phyloP scores from a whole-genome alignment of 208 protist species.

The Leishmania major region DNA sequence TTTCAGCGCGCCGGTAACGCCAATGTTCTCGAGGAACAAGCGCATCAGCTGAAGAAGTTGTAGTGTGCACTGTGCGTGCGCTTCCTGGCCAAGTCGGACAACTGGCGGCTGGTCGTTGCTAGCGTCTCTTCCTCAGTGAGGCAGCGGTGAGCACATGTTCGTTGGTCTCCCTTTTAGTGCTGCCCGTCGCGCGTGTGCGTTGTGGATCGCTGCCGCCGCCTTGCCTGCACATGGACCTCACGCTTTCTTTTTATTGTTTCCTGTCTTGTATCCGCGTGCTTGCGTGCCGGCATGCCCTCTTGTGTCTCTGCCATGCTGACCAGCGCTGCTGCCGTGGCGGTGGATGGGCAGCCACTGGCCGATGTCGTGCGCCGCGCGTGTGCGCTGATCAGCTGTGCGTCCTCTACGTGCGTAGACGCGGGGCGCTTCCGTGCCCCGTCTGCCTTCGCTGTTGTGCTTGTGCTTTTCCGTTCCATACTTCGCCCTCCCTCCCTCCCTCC shows the following conservation, averaged over 20 bases:
- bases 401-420: not conserved
- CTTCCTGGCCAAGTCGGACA: not conserved
- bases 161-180: not conserved
- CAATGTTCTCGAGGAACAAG: constrained; percentile 69
- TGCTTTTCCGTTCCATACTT: not conserved
- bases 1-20: constrained; percentile 75
- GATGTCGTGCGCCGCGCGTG: not conserved
- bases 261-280: not conserved
- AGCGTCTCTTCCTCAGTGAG: not conserved
- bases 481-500: not conserved
- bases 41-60: constrained; percentile 25
- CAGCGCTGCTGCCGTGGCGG: not conserved
- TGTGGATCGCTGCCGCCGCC: not conserved
- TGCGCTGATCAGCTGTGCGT: not conserved
- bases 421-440: not conserved
- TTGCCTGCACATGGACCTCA: not conserved
- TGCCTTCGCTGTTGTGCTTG: not conserved
- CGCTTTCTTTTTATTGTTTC: too few relatives aligned
- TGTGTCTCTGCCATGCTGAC: not conserved
- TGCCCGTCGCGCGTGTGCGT: not conserved
- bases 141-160: not conserved
- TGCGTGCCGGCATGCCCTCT: not conserved
- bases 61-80: constrained; percentile 3
- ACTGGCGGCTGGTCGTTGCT: not conserved
- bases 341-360: not conserved